Base-by-base conservation (phyloP, 192 early-diverging fungal genomes). In the Coemansia sp. region DNA sequence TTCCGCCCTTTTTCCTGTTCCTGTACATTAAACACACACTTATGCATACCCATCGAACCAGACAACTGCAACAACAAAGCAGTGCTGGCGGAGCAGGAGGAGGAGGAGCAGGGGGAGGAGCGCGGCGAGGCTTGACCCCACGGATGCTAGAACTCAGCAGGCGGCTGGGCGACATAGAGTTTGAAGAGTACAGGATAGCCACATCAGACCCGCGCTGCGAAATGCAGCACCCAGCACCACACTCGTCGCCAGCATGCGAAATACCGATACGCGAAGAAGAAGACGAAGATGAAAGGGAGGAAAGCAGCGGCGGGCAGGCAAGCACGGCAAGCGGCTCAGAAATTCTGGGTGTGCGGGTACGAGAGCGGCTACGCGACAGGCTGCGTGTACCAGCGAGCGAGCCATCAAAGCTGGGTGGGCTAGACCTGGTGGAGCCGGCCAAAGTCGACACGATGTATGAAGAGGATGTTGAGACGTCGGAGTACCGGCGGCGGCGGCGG, bases 351-450 rank as follows among this genome's bases (percentile, higher is more conserved):
- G n/a, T 16, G 61, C 28, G 51, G 61, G 42, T 59, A 56, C 48
- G 23, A 29, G 29, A 26, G 49, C 51, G 68, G 33, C 55, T 79
- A 28, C 77, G 77, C n/a, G 64, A 67, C 18, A 59, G 77, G 12
- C 34, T 79, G 57, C 62, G 64, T 0, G 71, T 79, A 33, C 64
- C 71, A 12, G 33, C 34, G 13, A 79, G 77, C 67, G 64, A 67
- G 64, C 77, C 77, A 16, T 68, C 71, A 34, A 46, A 56, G 8
- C 71, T 79, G 48, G 67, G 67, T 10, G 77, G 77, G 35, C 64
- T 79, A 56, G 77, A 79, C 18, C 77, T 79, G 39, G 71, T 79
- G 39, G 77, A 79, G 68, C 77, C 77, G 49, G 77, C 77, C 37
- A 73, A 72, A 26, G 77, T 79, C 23, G 77, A 79, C 46, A 61